A percentile compares a stretch with the other conserved stretches of the same genome.
These are phyloP conservation scores for Pisolithus tinctorius DNA, from an alignment of 768 basidiomycete species.

Conservation along the genomic window DNA sequence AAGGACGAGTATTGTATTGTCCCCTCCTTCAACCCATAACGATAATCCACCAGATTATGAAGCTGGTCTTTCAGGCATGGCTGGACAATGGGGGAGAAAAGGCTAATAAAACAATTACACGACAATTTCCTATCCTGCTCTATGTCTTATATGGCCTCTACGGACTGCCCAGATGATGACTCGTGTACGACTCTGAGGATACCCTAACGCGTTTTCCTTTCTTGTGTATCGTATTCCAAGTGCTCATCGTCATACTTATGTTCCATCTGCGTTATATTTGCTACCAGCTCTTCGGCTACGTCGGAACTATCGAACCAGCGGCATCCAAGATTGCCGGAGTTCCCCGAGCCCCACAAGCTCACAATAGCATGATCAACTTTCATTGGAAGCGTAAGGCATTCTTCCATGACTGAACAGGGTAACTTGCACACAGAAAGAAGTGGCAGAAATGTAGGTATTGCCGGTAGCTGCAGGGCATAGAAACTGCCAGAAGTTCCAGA, in stretches of 20 bases:
- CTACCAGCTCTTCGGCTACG: neutral
- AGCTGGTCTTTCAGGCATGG: constrained; percentile 37
- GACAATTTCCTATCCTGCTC: neutral
- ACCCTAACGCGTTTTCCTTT: constrained; percentile 5
- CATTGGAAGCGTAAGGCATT: no score
- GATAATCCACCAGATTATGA: constrained; percentile 70
- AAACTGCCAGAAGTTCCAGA: no score
- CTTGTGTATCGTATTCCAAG: neutral
- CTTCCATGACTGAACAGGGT: no score
- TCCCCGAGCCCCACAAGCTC: no score
- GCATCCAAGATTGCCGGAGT: no score
- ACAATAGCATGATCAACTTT: no score
- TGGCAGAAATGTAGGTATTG: no score
- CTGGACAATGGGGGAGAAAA: constrained; percentile 50
- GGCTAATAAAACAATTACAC: constrained; percentile 7
- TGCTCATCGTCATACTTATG: neutral
- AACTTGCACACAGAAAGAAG: no score
- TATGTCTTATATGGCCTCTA: constrained; percentile 13
- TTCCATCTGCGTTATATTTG: constrained; percentile 2
- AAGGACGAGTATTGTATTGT: constrained; percentile 19
- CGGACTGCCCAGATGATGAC: constrained; percentile 1
- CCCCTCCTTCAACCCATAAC: constrained; percentile 26
- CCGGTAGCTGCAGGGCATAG: no score
- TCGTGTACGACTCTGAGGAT: constrained; percentile 12
- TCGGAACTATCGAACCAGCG: no score